Evolutionary conservation across 2,329 filamentous ascomycete genomes (phyloP).

Genomic region (Exophiala xenobiotica): DNA sequence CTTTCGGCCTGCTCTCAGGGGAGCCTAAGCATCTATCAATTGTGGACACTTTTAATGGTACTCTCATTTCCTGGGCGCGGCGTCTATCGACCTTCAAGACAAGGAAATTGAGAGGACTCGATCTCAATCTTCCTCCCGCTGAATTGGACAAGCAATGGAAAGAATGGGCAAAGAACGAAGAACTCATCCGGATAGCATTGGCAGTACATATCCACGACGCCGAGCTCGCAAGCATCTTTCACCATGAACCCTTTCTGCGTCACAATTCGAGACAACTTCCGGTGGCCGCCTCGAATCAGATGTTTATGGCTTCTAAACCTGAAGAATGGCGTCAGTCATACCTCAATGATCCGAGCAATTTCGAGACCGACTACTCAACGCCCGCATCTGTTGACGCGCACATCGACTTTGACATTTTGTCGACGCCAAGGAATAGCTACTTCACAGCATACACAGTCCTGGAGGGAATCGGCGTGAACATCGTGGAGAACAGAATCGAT

Average conservation of each 20-base stretch:
- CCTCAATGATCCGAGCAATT: slow-evolving; percentile 22
- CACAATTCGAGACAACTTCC: slow-evolving; percentile 24
- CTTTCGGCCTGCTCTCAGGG: slow-evolving; percentile 34
- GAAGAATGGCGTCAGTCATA: slow-evolving; percentile 26
- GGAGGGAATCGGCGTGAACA: slow-evolving; percentile 28
- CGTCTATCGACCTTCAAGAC: slow-evolving; percentile 28
- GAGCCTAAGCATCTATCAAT: slow-evolving; percentile 32
- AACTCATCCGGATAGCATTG: slow-evolving; percentile 33
- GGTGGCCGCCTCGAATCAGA: slow-evolving; percentile 21
- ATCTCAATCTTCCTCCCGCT: slow-evolving; percentile 8
- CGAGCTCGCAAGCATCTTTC: slow-evolving; percentile 30
- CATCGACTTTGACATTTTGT: slow-evolving; percentile 21
- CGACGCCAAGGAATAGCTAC: slow-evolving; percentile 18
- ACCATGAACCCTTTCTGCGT: slow-evolving; percentile 26
- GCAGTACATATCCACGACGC: slow-evolving; percentile 28
- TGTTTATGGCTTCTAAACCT: slow-evolving; percentile 20
- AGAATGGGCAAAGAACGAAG: slow-evolving; percentile 32
- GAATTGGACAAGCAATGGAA: slow-evolving; percentile 29
- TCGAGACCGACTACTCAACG: slow-evolving; percentile 10
- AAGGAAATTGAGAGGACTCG: slow-evolving; percentile 24
- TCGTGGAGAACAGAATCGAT: slow-evolving; percentile 29
- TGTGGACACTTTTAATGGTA: slow-evolving; percentile 36
- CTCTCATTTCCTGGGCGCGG: slow-evolving; percentile 34
- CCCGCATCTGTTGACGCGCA: slow-evolving; percentile 21
- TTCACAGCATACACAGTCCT: slow-evolving; percentile 29